phyloP scores from a whole-genome alignment of 1,284 basidiomycete genomes.

The Rugosomyces carneus region DNA sequence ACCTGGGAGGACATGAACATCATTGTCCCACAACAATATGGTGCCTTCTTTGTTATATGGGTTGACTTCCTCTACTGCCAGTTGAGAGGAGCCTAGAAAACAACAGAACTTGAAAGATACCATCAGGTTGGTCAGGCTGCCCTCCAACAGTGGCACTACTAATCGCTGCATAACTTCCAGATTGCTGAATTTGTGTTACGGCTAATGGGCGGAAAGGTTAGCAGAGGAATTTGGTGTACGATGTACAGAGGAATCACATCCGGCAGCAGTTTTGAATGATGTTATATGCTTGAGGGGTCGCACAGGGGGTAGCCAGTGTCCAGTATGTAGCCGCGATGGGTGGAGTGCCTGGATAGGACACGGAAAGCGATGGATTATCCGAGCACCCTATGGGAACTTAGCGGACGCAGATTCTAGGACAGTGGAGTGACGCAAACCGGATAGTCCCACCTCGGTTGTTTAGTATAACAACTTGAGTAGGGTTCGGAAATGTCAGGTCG shows the following conservation, averaged over 20 bases:
- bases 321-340: constrained; percentile 3
- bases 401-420: neutral
- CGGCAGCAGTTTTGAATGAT: constrained; percentile 27
- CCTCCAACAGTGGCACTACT: constrained; percentile 33
- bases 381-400: constrained; percentile 1
- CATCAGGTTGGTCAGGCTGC: constrained; percentile 21
- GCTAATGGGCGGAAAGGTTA: constrained; percentile 21
- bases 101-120: constrained; percentile 12
- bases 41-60: constrained; percentile 35
- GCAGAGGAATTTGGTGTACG: neutral
- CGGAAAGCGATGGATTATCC: constrained; percentile 2
- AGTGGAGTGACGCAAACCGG: neutral
- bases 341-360: constrained; percentile 2
- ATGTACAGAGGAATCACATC: constrained; percentile 15
- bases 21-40: constrained; percentile 28
- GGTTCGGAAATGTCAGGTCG: constrained; percentile 10
- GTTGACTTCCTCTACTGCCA: constrained; percentile 21
- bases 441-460: constrained; percentile 2
- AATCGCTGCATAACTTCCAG: constrained; percentile 27
- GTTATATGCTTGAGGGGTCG: constrained; percentile 16
- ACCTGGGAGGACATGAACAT: constrained; percentile 18
- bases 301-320: constrained; percentile 3
- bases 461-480: constrained; percentile 1
- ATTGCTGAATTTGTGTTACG: constrained; percentile 37
- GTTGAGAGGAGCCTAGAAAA: neutral